Evolutionary conservation across 2,329 filamentous ascomycete species (phyloP), one percentile per base, ranked within the genome.

Genomic region (Sporothrix globosa): DNA sequence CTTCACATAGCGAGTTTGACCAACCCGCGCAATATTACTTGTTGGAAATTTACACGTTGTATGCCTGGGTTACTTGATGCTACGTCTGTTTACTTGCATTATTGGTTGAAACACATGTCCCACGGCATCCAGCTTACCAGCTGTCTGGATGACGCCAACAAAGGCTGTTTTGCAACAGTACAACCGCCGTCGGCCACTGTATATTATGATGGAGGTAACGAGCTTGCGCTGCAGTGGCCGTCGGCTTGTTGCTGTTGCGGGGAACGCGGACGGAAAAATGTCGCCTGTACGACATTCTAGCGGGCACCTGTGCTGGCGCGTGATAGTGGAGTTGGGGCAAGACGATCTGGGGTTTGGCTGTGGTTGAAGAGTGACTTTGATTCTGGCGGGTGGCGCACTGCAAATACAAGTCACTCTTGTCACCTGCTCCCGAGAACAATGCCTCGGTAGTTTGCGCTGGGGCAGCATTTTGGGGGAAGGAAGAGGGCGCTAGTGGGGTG

Each of bases 401-500:
- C 19, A 50, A 10, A 50, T 4, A 1, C 13, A 54, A 14, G 65
- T 52, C 34, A 13, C 65, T 46, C 4, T 14, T 53, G 52, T 69
- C 70, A 69, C 41, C 52, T 71, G 70, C 70, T 71, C 70, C 70
- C 70, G 70, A 69, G 67, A 39, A 67, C 30, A 61, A 41, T 67
- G 70, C 70, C 70, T 71, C 70, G 70, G 70, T 44, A 69, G 50
- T 58, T 56, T 41, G 50, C 30, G 34, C 50, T 46, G 34, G 21
- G 17, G 30, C 24, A 17, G 41, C 27, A 39, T 17, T 17, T 17
- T 66, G 46, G 27, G 17, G 63, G 19, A 48, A 24, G 24, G 6
- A 24, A 48, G 44, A 7, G 27, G 4, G 41, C 14, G 19, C 58
- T 30, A 30, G 44, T 53, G 58, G 63, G 63, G 63, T 48, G 63